A percentile compares a stretch with the other conserved stretches of the same genome.
phyloP scores from a whole-genome alignment of 257 asterid genomes.

The Cinchona pubescens region DNA sequence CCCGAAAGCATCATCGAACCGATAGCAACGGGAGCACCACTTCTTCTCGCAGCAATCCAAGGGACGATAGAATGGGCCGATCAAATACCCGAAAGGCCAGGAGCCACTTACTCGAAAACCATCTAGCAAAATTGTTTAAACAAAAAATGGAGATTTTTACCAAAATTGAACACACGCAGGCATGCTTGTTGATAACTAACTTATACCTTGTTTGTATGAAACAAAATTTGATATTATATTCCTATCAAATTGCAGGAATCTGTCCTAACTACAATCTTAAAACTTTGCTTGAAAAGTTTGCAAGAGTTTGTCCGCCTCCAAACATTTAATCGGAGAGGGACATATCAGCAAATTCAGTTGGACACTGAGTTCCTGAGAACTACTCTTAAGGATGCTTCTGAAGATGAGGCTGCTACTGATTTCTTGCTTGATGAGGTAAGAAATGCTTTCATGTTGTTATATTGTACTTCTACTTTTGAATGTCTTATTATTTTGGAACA shows the following conservation, averaged over 20 bases:
- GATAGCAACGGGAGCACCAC: constrained; percentile 91
- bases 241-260: constrained; percentile 64
- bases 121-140: constrained; percentile 88
- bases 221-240: constrained; percentile 12
- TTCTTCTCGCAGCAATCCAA: constrained; percentile 93
- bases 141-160: constrained; percentile 96
- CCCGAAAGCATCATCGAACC: constrained; percentile 71
- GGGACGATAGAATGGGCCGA: constrained; percentile 70
- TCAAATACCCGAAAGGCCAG: constrained; percentile 86
- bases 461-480: neutral
- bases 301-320: constrained; percentile 94
- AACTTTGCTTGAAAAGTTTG: constrained; percentile 81
- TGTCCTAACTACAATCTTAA: constrained; percentile 59
- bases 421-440: constrained; percentile 94
- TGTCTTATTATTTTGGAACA: neutral
- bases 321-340: constrained; percentile 87
- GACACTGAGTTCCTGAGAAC: constrained; percentile 81
- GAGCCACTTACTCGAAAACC: constrained; percentile 97
- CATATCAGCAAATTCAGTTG: constrained; percentile 94
- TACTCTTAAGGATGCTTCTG: constrained; percentile 65
- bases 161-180: constrained; percentile 84
- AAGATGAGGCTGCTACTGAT: constrained; percentile 90
- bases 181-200: constrained; percentile 12
- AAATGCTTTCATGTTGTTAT: neutral
- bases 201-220: constrained; percentile 4